These are phyloP conservation scores for Nannizzia gypsea DNA, from an alignment of 2,329 filamentous ascomycete genomes.

Conservation along the genomic window DNA sequence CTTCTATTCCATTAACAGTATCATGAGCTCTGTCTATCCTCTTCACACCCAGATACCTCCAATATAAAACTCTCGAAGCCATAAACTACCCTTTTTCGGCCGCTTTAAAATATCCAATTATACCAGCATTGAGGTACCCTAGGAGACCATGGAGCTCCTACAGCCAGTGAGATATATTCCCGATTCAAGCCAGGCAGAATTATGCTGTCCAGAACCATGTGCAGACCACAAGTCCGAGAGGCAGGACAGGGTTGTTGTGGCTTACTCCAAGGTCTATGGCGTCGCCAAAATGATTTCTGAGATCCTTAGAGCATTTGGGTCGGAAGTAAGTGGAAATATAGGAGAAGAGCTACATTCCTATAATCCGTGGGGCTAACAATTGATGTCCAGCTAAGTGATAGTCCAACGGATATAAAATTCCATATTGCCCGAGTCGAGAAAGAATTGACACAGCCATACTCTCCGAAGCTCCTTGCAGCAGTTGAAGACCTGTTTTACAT, in stretches of 20 bases:
- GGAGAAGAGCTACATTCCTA: neutral
- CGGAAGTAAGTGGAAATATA: slow-evolving; percentile 21
- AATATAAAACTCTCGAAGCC: neutral
- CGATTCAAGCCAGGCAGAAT: neutral
- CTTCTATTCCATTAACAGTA: neutral
- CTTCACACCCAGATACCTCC: neutral
- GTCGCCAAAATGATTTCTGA: slow-evolving; percentile 27
- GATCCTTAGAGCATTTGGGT: slow-evolving; percentile 24
- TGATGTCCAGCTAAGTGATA: slow-evolving; percentile 22
- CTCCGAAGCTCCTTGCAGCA: slow-evolving; percentile 23
- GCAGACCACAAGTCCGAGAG: slow-evolving; percentile 17
- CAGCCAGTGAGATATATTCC: slow-evolving; percentile 6
- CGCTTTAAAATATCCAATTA: neutral
- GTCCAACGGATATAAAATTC: slow-evolving; percentile 20
- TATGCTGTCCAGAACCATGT: slow-evolving; percentile 1
- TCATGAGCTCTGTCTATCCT: neutral
- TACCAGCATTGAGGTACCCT: neutral
- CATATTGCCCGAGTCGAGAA: slow-evolving; percentile 24
- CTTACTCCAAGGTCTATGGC: slow-evolving; percentile 26
- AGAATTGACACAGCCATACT: slow-evolving; percentile 19
- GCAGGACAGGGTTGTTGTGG: slow-evolving; percentile 20
- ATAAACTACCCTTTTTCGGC: neutral
- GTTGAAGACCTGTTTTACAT: slow-evolving; percentile 29
- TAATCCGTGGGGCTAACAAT: slow-evolving; percentile 8
- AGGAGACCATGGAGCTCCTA: slow-evolving; percentile 1